Conservation (phyloP, 176 grass and related monocot species). For the Oryza meyeriana region DNA sequence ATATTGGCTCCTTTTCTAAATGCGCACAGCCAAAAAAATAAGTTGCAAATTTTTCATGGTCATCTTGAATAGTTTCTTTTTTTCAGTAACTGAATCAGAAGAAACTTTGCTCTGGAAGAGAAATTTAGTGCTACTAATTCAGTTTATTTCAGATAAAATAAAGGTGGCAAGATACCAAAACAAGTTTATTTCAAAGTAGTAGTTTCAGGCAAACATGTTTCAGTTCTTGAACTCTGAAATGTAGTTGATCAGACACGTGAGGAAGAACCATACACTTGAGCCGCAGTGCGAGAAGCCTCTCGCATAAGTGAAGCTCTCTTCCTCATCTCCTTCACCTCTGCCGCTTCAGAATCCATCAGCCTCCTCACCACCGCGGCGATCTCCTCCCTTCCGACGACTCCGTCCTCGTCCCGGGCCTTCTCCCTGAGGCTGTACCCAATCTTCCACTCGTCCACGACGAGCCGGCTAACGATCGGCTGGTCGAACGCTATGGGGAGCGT, state of each 20-base stretch:
- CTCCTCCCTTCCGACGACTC: conserved; percentile 24
- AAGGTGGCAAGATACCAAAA: neutral
- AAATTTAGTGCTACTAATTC: too few species aligned
- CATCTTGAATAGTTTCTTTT: neutral
- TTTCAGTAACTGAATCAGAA: too few species aligned
- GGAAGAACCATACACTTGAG: conserved; percentile 23
- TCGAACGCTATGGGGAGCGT: conserved; percentile 34
- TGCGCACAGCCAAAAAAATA: neutral
- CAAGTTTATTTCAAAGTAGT: neutral
- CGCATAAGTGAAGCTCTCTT: conserved; percentile 9
- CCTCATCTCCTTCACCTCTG: conserved; percentile 12
- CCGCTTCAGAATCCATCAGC: conserved; percentile 23
- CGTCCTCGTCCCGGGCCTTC: neutral
- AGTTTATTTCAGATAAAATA: too few species aligned
- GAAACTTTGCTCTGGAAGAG: too few species aligned
- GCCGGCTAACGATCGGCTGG: conserved; percentile 30
- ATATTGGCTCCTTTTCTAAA: too few species aligned
- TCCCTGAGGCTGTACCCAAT: conserved; percentile 24
- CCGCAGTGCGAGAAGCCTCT: conserved; percentile 15
- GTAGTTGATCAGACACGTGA: conserved; percentile 34
- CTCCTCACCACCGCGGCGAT: conserved; percentile 13
- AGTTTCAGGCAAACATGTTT: neutral
- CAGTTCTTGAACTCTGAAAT: conserved; percentile 8
- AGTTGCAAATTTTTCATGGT: too few species aligned
- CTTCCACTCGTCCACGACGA: conserved; percentile 38